Evolutionary conservation across 179 eudicot genomes (phyloP).

Genomic region (Spinacia oleracea): DNA sequence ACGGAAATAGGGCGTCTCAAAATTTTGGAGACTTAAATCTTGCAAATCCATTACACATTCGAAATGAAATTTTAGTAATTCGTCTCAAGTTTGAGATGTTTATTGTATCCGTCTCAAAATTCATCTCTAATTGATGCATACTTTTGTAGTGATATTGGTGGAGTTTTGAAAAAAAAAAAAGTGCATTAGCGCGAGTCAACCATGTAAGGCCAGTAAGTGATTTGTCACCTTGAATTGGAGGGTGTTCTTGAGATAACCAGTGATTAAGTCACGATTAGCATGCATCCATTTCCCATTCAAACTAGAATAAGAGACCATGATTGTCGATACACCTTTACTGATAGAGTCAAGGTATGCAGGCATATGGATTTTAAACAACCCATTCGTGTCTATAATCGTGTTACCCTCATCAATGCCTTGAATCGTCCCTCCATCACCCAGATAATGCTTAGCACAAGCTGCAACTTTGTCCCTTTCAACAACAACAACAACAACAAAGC

Average conservation of each 20-base stretch:
- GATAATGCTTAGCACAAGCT: conserved; percentile 89
- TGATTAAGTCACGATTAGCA: conserved; percentile 51
- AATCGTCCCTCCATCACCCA: conserved; percentile 81
- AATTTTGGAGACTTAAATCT: no score
- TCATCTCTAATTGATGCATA: no score
- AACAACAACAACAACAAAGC: no score
- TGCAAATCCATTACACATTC: no score
- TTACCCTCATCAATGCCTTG: conserved; percentile 61
- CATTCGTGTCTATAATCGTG: conserved; percentile 46
- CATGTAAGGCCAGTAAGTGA: background rate
- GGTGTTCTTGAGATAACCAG: conserved; percentile 60
- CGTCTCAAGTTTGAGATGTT: no score
- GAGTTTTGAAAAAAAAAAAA: background rate
- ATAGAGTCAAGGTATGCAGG: conserved; percentile 71
- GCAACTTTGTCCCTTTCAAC: conserved; percentile 64
- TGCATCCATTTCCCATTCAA: conserved; percentile 81
- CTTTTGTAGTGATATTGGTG: no score
- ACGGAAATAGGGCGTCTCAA: no score
- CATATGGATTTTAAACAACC: conserved; percentile 70
- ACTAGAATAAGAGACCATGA: conserved; percentile 88
- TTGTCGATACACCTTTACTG: conserved; percentile 68
- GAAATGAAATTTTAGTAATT: no score
- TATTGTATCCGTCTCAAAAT: no score
- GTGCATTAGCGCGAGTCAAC: background rate
- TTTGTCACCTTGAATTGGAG: conserved; percentile 67